Evolutionary conservation across 2,329 filamentous ascomycete species (phyloP), one percentile per base, ranked within the genome.

Genomic region (Colletotrichum cordylinicola): DNA sequence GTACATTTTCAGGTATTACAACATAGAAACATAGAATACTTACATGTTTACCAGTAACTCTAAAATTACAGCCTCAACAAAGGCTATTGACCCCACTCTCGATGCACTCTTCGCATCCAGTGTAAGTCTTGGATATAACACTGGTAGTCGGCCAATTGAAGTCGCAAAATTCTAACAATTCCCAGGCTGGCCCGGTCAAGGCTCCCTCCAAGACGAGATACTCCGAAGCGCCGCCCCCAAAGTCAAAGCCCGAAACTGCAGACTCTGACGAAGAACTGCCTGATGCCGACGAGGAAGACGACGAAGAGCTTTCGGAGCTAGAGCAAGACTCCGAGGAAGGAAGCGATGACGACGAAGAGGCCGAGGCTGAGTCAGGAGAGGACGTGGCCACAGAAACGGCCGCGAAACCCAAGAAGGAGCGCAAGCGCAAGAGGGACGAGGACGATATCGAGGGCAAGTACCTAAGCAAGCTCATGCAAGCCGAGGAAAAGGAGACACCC

Each of bases 391-490:
- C 27, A 86, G 88, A 71, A 83, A 84, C 65, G 69, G 83, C 43
- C 83, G 86, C 78, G 84, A 85, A 72, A 84, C 80, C 84, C 80
- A 79, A 82, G 84, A 87, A 89, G 71, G 88, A 91, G 12, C 87
- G 90, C 35, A 94, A 94, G 83, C 89, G 93, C 77, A 94, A 94
- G 86, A 88, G 93, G 72, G 90, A 93, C 37, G 91, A 93, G 74
- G 93, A 95, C 29, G 92, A 94, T 72, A 84, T 96, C 3, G 94
- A 96, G 81, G 90, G 88, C 72, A 91, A 90, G 67, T 96, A 96
- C 80, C 87, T 96, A 85, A 87, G 90, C 71, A 92, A 92, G 78
- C 83, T 96, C 35, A 90, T 88, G 79, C 85, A 92, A 81, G 84
- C 93, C 80, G 89, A 91, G 79, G 86, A 92, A 81, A 67, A 48